phyloP scores from a whole-genome alignment of 2,329 filamentous ascomycete genomes.

The Microascus cirrosus region DNA sequence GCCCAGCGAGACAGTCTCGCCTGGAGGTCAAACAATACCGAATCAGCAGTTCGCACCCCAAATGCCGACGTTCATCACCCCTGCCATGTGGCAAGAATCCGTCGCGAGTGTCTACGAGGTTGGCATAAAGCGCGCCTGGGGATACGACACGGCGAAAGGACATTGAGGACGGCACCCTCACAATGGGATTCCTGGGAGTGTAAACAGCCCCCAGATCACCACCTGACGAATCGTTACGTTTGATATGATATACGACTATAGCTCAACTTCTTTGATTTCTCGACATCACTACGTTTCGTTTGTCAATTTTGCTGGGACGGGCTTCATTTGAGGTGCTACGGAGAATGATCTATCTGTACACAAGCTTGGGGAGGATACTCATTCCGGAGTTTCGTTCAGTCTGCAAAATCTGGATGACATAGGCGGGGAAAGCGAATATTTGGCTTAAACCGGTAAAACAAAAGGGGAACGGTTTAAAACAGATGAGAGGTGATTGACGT shows the following conservation, averaged over 20 bases:
- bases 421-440: neutral
- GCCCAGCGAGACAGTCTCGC: constrained; percentile 36
- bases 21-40: neutral
- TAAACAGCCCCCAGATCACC: neutral
- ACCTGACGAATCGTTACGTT: neutral
- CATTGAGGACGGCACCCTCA: neutral
- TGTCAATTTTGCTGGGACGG: neutral
- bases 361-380: neutral
- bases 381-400: neutral
- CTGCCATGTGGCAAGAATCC: constrained; percentile 64
- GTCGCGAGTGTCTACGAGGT: constrained; percentile 59
- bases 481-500: neutral
- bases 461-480: neutral
- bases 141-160: constrained; percentile 31
- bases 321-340: neutral
- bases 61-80: constrained; percentile 51
- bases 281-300: neutral
- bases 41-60: constrained; percentile 39
- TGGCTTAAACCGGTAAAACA: neutral
- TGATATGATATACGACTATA: neutral
- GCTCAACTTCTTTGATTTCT: neutral
- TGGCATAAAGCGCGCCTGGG: constrained; percentile 52
- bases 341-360: neutral
- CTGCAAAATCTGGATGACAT: neutral
- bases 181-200: neutral